Conservation (phyloP, 768 basidiomycete genomes). For the Hydnum rufescens region DNA sequence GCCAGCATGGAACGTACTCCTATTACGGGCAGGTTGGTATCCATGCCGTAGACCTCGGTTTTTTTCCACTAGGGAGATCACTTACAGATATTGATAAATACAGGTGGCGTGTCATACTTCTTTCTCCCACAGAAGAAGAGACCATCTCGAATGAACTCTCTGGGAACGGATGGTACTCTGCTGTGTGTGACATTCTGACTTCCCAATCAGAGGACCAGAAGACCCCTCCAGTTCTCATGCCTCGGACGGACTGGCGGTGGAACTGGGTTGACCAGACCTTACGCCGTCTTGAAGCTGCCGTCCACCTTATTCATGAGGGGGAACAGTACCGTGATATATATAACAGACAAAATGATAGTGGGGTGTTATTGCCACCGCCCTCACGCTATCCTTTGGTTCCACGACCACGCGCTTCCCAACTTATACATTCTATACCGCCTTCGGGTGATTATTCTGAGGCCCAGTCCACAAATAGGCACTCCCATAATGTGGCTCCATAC, state of each 20-base stretch:
- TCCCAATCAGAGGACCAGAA: slow-evolving; percentile 25
- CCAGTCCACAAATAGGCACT: slow-evolving; percentile 23
- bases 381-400: slow-evolving; percentile 66
- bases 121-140: slow-evolving; percentile 87
- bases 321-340: background rate
- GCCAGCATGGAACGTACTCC: slow-evolving; percentile 63
- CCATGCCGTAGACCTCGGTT: slow-evolving; percentile 7
- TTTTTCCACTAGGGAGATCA: background rate
- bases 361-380: slow-evolving; percentile 57
- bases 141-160: slow-evolving; percentile 65
- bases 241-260: slow-evolving; percentile 73
- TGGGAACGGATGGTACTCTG: slow-evolving; percentile 71
- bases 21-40: slow-evolving; percentile 69
- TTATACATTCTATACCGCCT: slow-evolving; percentile 27
- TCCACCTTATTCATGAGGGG: slow-evolving; percentile 44
- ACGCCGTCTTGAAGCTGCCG: slow-evolving; percentile 51
- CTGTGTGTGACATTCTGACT: slow-evolving; percentile 61
- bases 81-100: slow-evolving; percentile 7
- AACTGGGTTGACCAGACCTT: slow-evolving; percentile 69
- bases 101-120: slow-evolving; percentile 72
- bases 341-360: slow-evolving; percentile 5
- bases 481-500: slow-evolving; percentile 23
- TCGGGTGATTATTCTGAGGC: slow-evolving; percentile 13
- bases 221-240: slow-evolving; percentile 36
- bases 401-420: slow-evolving; percentile 57